Conservation (phyloP, 2,329 filamentous ascomycete genomes). For the Alternaria hordeiaustralica region DNA sequence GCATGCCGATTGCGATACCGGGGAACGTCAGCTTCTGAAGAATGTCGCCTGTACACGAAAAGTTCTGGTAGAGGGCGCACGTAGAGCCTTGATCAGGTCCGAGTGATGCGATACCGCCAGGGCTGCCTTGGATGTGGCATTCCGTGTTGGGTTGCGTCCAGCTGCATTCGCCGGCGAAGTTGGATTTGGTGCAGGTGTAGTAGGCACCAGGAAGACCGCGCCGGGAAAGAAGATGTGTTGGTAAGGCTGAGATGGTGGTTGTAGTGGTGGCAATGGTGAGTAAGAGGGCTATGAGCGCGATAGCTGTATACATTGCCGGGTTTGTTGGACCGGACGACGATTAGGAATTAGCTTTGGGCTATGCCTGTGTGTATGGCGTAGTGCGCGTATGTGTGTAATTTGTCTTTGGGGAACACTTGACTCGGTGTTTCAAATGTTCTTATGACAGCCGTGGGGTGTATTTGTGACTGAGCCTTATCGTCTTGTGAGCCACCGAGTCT, state of each 20-base stretch:
- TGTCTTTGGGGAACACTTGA: background rate
- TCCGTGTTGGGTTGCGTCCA: slow-evolving; percentile 32
- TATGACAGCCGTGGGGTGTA: background rate
- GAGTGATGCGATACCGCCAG: slow-evolving; percentile 31
- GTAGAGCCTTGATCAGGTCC: slow-evolving; percentile 40
- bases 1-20: slow-evolving; percentile 25
- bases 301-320: slow-evolving; percentile 5
- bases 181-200: slow-evolving; percentile 37
- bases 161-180: slow-evolving; percentile 39
- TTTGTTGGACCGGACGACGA: background rate
- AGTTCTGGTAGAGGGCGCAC: slow-evolving; percentile 34
- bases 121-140: slow-evolving; percentile 37
- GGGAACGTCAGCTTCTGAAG: slow-evolving; percentile 34
- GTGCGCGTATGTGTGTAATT: slow-evolving; percentile 18
- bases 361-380: slow-evolving; percentile 4
- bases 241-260: slow-evolving; percentile 8
- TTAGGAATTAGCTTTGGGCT: slow-evolving; percentile 9
- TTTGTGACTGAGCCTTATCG: background rate
- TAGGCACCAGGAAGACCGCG: slow-evolving; percentile 46
- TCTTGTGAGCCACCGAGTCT: slow-evolving; percentile 3
- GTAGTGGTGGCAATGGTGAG: slow-evolving; percentile 15
- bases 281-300: slow-evolving; percentile 14
- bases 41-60: slow-evolving; percentile 27
- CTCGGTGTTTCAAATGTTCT: background rate
- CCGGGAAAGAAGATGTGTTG: slow-evolving; percentile 19